These are phyloP conservation scores for Rhynchosporium graminicola DNA, from an alignment of 2,329 filamentous ascomycete species.

Conservation along the genomic window DNA sequence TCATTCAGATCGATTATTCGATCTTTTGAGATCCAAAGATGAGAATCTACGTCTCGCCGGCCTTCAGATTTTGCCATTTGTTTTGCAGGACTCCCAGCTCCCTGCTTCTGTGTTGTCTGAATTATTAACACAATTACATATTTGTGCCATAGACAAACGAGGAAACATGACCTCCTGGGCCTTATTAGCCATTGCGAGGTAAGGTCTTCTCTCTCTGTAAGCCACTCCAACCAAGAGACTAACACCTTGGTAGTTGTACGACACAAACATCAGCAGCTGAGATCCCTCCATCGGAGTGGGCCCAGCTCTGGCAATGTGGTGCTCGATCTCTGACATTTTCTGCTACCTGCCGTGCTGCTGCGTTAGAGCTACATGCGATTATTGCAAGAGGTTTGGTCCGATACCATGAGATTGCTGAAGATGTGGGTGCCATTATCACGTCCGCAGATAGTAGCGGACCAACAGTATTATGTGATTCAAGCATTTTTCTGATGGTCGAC, in stretches of 20 bases:
- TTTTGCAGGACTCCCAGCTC: conserved; percentile 48
- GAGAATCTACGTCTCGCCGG: conserved; percentile 36
- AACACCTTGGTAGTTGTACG: conserved; percentile 46
- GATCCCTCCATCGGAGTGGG: conserved; percentile 58
- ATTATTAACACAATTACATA: conserved; percentile 58
- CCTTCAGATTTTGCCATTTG: conserved; percentile 56
- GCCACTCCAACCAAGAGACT: neutral
- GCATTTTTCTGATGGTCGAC: conserved; percentile 69
- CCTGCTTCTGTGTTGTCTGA: conserved; percentile 54
- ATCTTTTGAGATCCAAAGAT: conserved; percentile 33
- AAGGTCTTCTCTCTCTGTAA: conserved; percentile 37
- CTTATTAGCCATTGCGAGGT: conserved; percentile 80
- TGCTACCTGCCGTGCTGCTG: conserved; percentile 73
- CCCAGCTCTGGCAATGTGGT: conserved; percentile 73
- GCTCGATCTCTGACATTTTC: conserved; percentile 70
- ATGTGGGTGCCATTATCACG: conserved; percentile 70
- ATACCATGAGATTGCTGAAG: conserved; percentile 66
- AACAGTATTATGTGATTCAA: conserved; percentile 74
- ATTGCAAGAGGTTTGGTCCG: conserved; percentile 66
- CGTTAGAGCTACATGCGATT: conserved; percentile 67
- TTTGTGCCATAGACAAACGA: conserved; percentile 69
- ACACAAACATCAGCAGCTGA: conserved; percentile 45
- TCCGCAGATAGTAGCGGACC: conserved; percentile 83
- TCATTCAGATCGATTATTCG: conserved; percentile 34
- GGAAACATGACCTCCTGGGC: conserved; percentile 73